phyloP scores from a whole-genome alignment of 306 rosid species.

The Cucurbita ficifolia region DNA sequence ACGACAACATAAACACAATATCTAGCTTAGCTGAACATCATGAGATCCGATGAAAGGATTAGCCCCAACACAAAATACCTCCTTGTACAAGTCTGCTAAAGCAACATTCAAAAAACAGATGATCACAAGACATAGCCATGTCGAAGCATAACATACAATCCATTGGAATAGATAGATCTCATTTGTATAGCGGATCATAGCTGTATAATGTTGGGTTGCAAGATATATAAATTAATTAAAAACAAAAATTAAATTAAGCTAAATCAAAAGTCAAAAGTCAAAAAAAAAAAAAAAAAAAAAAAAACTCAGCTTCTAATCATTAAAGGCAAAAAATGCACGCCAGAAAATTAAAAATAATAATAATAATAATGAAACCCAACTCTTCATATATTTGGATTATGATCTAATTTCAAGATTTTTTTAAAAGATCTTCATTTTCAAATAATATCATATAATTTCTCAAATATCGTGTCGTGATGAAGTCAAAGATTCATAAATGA shows the following conservation, averaged over 20 bases:
- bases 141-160: no score
- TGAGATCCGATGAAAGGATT: no score
- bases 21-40: no score
- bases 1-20: no score
- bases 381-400: background rate
- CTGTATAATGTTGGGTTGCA: no score
- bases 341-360: background rate
- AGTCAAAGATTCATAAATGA: background rate
- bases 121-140: no score
- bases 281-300: background rate
- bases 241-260: background rate
- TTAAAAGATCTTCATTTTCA: background rate
- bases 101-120: no score
- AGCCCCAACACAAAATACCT: no score
- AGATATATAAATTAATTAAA: no score
- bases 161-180: no score
- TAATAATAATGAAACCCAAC: background rate
- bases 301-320: background rate
- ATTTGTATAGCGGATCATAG: no score
- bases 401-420: background rate
- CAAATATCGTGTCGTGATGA: background rate
- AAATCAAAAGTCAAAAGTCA: background rate
- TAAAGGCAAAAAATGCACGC: background rate
- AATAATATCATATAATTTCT: background rate
- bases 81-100: no score